Evolutionary conservation across 352 stramenopile genomes (phyloP), one percentile per base, ranked within the genome.

Genomic region (Phytophthora tentaculata): DNA sequence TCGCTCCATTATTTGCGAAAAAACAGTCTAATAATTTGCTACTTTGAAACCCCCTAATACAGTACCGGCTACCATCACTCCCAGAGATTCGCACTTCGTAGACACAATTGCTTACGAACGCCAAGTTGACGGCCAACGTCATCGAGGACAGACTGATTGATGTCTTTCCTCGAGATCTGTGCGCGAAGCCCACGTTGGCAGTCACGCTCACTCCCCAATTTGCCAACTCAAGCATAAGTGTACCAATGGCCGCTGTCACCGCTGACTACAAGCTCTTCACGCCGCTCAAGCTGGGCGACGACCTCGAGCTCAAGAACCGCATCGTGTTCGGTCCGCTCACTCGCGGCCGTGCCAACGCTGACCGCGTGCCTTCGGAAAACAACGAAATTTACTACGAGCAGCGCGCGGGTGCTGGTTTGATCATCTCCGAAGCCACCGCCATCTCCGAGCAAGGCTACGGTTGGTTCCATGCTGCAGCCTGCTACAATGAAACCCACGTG

Each of bases 201-300:
- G 28, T 32, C 5, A 32, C 5, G 28, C n/a, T n/a, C 61, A 74
- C 47, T 67, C 52, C 23, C 44, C 43, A 71, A 63, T 71, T 67
- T 49, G n/a, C 47, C 12, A 26, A 10, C 32, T 63, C 14, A 23
- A 24, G 16, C 28, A 8, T 8, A 32, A 32, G 8, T 54, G 19
- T 35, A 64, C 12, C 17, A 32, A 64, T 64, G 60, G 54, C 68
- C 22, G 41, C 68, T 17, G 50, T 63, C 54, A 64, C 56, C 24
- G 61, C 56, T 16, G 67, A 68, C 48, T 71, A 73, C 58, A 76
- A 76, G 65, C 75, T 82, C 23, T 82, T 84, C 59, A 72, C 75
- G 43, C 68, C 71, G 2, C 54, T 85, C 13, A 74, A 70, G 59
- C 45, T 83, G 37, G 77, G 74, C 23, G 50, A 66, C 16, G 63